phyloP scores from a whole-genome alignment of 2,329 filamentous ascomycete species.

The Aspergillus sp. region DNA sequence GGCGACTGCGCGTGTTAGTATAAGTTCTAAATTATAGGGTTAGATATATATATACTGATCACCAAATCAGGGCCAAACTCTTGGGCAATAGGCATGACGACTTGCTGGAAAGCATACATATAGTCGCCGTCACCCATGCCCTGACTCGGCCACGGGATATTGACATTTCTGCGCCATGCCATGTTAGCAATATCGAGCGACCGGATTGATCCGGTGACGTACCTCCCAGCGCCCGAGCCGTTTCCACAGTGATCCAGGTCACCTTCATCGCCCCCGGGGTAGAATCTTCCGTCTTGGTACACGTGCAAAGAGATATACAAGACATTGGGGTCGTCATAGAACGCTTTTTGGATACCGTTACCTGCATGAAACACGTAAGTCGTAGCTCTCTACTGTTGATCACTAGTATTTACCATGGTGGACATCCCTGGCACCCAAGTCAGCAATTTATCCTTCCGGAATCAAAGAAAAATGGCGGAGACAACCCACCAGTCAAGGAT shows the following conservation, averaged over 20 bases:
- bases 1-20: slow-evolving; percentile 50
- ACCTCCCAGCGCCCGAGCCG: slow-evolving; percentile 50
- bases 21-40: not conserved
- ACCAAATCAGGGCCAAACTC: slow-evolving; percentile 93
- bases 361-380: slow-evolving; percentile 40
- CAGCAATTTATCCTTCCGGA: slow-evolving; percentile 8
- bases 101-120: slow-evolving; percentile 87
- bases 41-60: slow-evolving; percentile 45
- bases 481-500: slow-evolving; percentile 82
- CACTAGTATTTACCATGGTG: slow-evolving; percentile 48
- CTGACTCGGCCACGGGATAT: slow-evolving; percentile 59
- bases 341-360: slow-evolving; percentile 93
- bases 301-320: slow-evolving; percentile 94
- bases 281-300: slow-evolving; percentile 74
- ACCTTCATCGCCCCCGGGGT: slow-evolving; percentile 58
- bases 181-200: not conserved
- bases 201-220: slow-evolving; percentile 1
- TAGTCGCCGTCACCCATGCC: slow-evolving; percentile 96
- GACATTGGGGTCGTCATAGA: slow-evolving; percentile 89
- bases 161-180: slow-evolving; percentile 46
- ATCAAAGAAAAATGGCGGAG: not conserved
- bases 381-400: not conserved
- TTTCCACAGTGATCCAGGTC: slow-evolving; percentile 53
- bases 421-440: slow-evolving; percentile 47
- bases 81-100: slow-evolving; percentile 90